Evolutionary conservation across 164 flowering plant species (phyloP), one percentile per base, ranked within the genome.

Genomic region (Piper longum): DNA sequence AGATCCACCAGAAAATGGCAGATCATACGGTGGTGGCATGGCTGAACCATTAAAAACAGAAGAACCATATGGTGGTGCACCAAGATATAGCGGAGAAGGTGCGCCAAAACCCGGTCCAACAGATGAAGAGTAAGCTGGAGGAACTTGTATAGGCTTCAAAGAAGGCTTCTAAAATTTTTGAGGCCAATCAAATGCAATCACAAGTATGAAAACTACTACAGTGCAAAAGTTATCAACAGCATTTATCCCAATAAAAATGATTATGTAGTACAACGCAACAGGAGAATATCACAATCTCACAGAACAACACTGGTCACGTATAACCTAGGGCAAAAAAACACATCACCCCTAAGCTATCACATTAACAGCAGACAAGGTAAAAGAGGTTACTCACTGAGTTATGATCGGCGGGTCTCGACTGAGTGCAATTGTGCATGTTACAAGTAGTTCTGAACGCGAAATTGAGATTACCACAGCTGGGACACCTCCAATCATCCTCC

Each of bases 401-500:
- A 71, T 90, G 99, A 77, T 91, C 91, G 41, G 85, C 93, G 16
- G 99, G 99, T 70, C 96, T 80, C 1, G 96, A 83, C 66, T 95
- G 99, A 48, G 96, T 87, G 71, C 99, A 95, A 68, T 89, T 95
- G 12, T 95, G 96, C 96, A 87, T 89, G 62, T 95, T 95, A 77
- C 99, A 95, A 54, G 97, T 88, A 54, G 96, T 88, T 71, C 97
- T 79, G 73, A 95, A 95, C 12, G 99, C 89, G 69, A 95, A 95
- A 75, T 95, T 95, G 63, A 87, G 97, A 78, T 95, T 95, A 52
- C 96, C 97, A 81, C 99, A 95, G 67, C 91, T 91, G 9, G 99
- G 93, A 68, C 99, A 95, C 2, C 96, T 95, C 99, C 97, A 95
- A 72, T 95, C 99, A 82, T 95, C 99, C 78, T 95, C 99, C 65